phyloP scores from a whole-genome alignment of 2,329 filamentous ascomycete genomes.

The Geosmithia putterillii region DNA sequence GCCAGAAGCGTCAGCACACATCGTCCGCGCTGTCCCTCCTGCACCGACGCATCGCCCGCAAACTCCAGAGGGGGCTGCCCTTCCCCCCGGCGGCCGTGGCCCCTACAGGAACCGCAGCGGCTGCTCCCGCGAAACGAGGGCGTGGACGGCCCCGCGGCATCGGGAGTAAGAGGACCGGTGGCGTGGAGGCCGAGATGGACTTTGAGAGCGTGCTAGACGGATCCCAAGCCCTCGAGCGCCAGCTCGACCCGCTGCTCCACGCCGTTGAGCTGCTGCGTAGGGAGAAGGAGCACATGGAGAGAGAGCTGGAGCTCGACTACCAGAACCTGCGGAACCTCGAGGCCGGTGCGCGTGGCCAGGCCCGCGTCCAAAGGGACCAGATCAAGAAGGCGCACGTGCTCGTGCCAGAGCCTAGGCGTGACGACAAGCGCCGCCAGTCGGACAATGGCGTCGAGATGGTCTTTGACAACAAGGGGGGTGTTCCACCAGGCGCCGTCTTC shows the following conservation, averaged over 20 bases:
- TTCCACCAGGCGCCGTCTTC: slow-evolving; percentile 4
- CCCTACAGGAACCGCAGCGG: slow-evolving; percentile 2
- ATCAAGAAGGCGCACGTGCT: slow-evolving; percentile 37
- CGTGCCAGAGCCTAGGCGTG: slow-evolving; percentile 20
- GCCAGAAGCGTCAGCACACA: slow-evolving; percentile 38
- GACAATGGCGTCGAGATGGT: slow-evolving; percentile 2
- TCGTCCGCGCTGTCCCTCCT: slow-evolving; percentile 42
- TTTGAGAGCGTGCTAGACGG: slow-evolving; percentile 52
- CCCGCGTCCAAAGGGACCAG: slow-evolving; percentile 34
- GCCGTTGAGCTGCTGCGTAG: slow-evolving; percentile 45
- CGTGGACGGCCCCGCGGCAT: slow-evolving; percentile 2
- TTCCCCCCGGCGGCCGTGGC: slow-evolving; percentile 40
- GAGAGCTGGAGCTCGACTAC: slow-evolving; percentile 43
- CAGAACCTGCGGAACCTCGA: slow-evolving; percentile 36
- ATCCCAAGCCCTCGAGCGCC: slow-evolving; percentile 40
- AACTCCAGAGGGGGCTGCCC: slow-evolving; percentile 48
- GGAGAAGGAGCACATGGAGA: slow-evolving; percentile 45
- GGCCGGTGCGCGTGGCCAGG: slow-evolving; percentile 42
- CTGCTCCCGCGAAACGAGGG: neutral
- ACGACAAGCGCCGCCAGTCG: neutral
- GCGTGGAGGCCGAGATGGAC: slow-evolving; percentile 48
- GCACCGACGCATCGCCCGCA: slow-evolving; percentile 41
- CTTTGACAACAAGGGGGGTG: slow-evolving; percentile 1
- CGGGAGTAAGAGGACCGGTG: slow-evolving; percentile 17
- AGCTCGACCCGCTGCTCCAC: slow-evolving; percentile 51